A percentile compares a stretch with the other conserved stretches of the same genome.
Evolutionary conservation across 345 rosid species (phyloP).

Genomic region (Aquilaria sinensis): DNA sequence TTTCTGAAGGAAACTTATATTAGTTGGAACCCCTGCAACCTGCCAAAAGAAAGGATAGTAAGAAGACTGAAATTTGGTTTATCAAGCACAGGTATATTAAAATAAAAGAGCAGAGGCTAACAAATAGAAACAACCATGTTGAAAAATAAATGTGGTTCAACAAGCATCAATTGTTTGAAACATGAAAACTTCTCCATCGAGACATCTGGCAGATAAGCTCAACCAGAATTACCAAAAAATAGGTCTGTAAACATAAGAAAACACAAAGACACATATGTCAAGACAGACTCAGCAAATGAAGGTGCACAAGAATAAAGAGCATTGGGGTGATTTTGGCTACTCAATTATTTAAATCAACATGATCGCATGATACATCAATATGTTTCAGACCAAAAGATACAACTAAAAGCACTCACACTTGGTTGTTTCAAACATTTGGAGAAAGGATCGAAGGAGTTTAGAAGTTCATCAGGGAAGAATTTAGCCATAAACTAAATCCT

Average conservation of each 20-base stretch:
- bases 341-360: no score
- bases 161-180: neutral
- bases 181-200: no score
- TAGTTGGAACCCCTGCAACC: conserved; percentile 97
- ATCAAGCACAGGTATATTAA: neutral
- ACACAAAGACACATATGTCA: no score
- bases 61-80: conserved; percentile 7
- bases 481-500: conserved; percentile 10
- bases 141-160: neutral
- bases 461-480: conserved; percentile 7
- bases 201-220: no score
- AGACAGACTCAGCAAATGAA: no score
- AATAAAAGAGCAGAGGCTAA: neutral
- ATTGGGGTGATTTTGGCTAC: no score
- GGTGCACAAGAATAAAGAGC: no score
- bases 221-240: no score
- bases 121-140: neutral
- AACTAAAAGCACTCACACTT: no score
- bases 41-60: conserved; percentile 26
- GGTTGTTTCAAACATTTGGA: neutral
- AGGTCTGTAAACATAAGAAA: no score
- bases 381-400: no score
- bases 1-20: conserved; percentile 70
- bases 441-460: neutral
- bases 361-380: no score